These are phyloP conservation scores for Syzygium aromaticum DNA, from an alignment of 345 rosid species.

Conservation along the genomic window DNA sequence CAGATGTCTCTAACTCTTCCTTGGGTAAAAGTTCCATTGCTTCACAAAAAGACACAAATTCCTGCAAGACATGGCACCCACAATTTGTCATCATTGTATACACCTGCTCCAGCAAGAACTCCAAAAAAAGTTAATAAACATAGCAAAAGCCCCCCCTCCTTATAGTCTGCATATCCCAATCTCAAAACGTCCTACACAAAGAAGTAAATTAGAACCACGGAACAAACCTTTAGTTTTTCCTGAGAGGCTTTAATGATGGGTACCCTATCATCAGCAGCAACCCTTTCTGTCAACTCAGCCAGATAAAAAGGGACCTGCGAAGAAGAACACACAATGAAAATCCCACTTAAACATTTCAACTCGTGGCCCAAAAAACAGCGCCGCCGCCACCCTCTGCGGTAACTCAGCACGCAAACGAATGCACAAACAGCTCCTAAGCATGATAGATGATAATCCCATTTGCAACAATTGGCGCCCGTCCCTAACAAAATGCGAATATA, in stretches of 20 bases:
- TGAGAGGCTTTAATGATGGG: conserved; percentile 47
- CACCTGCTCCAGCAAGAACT: not conserved
- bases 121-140: not conserved
- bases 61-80: conserved; percentile 32
- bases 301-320: conserved; percentile 74
- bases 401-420: not conserved
- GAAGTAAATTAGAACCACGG: not conserved
- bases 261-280: conserved; percentile 53
- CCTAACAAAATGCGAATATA: not conserved
- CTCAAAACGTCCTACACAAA: not conserved
- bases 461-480: not conserved
- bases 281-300: conserved; percentile 72
- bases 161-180: not conserved
- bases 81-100: not conserved
- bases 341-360: not conserved
- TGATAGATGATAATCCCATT: not conserved
- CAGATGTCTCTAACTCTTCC: conserved; percentile 53
- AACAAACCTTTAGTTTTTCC: conserved; percentile 58
- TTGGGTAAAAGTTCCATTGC: conserved; percentile 71
- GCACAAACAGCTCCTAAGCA: not conserved
- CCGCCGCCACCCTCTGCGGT: fast-evolving
- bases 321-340: not conserved
- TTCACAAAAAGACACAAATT: conserved; percentile 80
- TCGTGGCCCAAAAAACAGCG: not conserved
- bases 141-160: not conserved